A percentile compares a stretch with the other conserved stretches of the same genome.
phyloP scores from a whole-genome alignment of 2,329 filamentous ascomycete genomes.

The Diaporthe velutina region DNA sequence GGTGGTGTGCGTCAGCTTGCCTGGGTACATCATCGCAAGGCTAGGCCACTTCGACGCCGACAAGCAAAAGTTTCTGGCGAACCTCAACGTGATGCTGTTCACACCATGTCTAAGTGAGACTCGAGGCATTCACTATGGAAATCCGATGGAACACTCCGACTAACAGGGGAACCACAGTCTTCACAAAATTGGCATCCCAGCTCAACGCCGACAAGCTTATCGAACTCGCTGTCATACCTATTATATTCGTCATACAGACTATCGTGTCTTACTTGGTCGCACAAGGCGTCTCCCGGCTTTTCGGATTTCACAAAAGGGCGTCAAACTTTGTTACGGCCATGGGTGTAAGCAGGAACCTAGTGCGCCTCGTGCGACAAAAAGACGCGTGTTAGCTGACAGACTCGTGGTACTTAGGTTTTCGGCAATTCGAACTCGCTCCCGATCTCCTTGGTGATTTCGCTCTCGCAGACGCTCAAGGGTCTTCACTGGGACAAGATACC shows the following conservation, averaged over 20 bases:
- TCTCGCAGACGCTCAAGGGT: slow-evolving; percentile 91
- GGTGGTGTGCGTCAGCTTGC: slow-evolving; percentile 93
- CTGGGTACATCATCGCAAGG: slow-evolving; percentile 91
- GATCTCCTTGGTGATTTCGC: slow-evolving; percentile 93
- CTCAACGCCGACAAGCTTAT: slow-evolving; percentile 90
- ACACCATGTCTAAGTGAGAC: slow-evolving; percentile 92
- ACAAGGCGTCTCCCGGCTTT: slow-evolving; percentile 76
- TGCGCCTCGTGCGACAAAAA: not conserved
- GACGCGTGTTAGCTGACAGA: slow-evolving; percentile 33
- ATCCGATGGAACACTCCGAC: not conserved
- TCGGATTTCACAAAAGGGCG: slow-evolving; percentile 85
- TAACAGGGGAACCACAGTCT: slow-evolving; percentile 70
- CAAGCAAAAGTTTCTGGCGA: slow-evolving; percentile 95
- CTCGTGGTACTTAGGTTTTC: slow-evolving; percentile 72
- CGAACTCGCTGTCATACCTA: slow-evolving; percentile 93
- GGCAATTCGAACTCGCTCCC: slow-evolving; percentile 98
- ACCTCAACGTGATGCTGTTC: slow-evolving; percentile 95
- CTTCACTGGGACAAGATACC: slow-evolving; percentile 94
- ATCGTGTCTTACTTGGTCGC: slow-evolving; percentile 86
- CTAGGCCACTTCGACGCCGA: slow-evolving; percentile 95
- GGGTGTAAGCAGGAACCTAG: slow-evolving; percentile 64
- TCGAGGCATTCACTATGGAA: not conserved
- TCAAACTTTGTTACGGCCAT: slow-evolving; percentile 97
- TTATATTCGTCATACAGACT: slow-evolving; percentile 92
- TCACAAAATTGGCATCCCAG: slow-evolving; percentile 96